Evolutionary conservation across 2,329 filamentous ascomycete genomes (phyloP), one percentile per base, ranked within the genome.

Genomic region (Paecilomyces fulvus): DNA sequence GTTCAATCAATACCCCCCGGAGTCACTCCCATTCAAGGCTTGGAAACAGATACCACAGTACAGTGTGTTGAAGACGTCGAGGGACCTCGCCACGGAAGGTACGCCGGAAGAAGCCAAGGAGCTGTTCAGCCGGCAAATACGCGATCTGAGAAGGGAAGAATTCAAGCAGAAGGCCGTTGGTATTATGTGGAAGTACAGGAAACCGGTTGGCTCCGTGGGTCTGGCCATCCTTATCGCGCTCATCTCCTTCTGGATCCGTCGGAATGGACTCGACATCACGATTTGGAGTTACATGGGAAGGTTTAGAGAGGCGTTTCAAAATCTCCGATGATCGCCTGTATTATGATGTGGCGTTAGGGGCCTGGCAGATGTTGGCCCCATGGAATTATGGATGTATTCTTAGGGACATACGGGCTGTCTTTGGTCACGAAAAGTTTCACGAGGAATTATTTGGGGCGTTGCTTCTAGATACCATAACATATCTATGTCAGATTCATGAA

Each of bases 41-140:
- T 97, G 92, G 91, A 77, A 78, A 59, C 74, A 73, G 14, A 86
- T 99, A 58, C 91, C 91, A 2, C 70, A 72, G 6, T 82, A 82
- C 58, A 96, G 92, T 69, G 90, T 90, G 7, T 80, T 99, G 54
- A 96, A 95, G 72, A 96, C 92, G 1, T 88, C 88, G 0, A 80
- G 83, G 11, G 82, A 65, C 67, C 78, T 52, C 37, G 77, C 82
- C 51, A 70, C 77, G 5, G 70, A 70, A 28, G 83, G 90, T 67
- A 82, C 80, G 0, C 71, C 89, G 31, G 73, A 80, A 30, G 82
- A 92, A 46, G 92, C 90, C 1, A 77, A 85, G 59, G 70, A 67
- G 3, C 81, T 86, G 58, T 92, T 96, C 64, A 74, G 83, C 43
- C 79, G 79, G 61, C 92, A 97, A 69, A 83, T 84, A 3, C 78